Percentiles rank a stretch among this genome's conserved stretches.
phyloP scores from a whole-genome alignment of 768 basidiomycete genomes.

The Sarcodon sp. region DNA sequence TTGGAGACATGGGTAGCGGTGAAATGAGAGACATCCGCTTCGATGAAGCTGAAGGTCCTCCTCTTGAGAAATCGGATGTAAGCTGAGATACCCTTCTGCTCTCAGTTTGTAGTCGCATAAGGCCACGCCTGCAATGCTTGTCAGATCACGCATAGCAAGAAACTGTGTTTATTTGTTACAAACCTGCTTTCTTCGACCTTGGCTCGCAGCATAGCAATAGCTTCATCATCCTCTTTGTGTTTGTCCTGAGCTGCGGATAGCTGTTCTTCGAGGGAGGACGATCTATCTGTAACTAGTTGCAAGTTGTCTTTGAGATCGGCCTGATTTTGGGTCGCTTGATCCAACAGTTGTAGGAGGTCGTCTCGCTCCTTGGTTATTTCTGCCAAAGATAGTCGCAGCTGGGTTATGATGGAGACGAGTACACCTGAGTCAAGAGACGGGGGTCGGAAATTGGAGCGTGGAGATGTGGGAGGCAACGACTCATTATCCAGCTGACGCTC shows the following conservation, averaged over 20 bases:
- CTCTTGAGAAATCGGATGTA: constrained; percentile 43
- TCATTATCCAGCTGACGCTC: constrained; percentile 65
- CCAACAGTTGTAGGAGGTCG: constrained; percentile 40
- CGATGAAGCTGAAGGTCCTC: constrained; percentile 31
- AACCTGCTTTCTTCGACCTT: constrained; percentile 86
- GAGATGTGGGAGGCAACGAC: constrained; percentile 28
- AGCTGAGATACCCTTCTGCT: constrained; percentile 38
- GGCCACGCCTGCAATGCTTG: constrained; percentile 43
- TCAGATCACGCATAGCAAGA: neutral
- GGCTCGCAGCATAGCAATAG: constrained; percentile 59
- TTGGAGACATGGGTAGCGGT: constrained; percentile 37
- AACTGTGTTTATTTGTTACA: constrained; percentile 7
- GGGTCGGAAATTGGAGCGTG: constrained; percentile 17
- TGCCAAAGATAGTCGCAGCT: constrained; percentile 52
- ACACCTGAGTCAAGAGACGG: constrained; percentile 62
- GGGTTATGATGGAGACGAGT: constrained; percentile 62
- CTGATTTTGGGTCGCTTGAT: constrained; percentile 37
- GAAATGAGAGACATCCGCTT: constrained; percentile 63
- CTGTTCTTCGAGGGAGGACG: constrained; percentile 41
- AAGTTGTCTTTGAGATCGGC: constrained; percentile 51
- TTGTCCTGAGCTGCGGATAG: constrained; percentile 30
- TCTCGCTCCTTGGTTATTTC: constrained; percentile 64
- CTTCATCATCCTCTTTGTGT: constrained; percentile 60
- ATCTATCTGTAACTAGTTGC: constrained; percentile 53
- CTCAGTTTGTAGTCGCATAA: constrained; percentile 81